Evolutionary conservation across 495 filamentous ascomycete species (phyloP).

Genomic region (Trypethelium eluteriae): DNA sequence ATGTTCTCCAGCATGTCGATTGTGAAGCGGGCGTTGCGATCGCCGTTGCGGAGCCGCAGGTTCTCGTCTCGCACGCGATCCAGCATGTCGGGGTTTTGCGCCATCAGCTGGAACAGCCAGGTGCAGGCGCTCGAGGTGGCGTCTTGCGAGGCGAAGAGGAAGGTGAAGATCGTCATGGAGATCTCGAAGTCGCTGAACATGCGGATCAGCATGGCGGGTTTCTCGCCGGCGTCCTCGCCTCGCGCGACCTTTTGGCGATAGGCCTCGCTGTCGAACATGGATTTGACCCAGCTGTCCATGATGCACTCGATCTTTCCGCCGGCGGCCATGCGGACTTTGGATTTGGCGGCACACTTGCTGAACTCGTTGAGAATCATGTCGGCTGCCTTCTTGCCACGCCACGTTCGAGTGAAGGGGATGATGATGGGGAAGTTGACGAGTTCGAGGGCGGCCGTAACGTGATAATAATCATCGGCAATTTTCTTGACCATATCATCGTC

Average conservation of each 20-base stretch:
- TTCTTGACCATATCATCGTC: constrained; percentile 81
- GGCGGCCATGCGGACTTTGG: constrained; percentile 83
- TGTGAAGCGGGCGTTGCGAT: constrained; percentile 59
- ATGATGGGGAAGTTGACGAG: constrained; percentile 99
- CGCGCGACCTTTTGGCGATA: constrained; percentile 67
- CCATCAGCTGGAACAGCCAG: constrained; percentile 92
- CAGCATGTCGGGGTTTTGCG: constrained; percentile 84
- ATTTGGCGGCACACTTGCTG: constrained; percentile 83
- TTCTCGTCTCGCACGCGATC: constrained; percentile 93
- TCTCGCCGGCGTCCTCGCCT: constrained; percentile 58
- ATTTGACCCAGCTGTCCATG: constrained; percentile 86
- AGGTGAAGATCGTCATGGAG: constrained; percentile 90
- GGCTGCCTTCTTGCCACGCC: constrained; percentile 94
- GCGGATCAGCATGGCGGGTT: constrained; percentile 73
- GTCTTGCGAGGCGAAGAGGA: constrained; percentile 96
- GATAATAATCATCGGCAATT: constrained; percentile 93
- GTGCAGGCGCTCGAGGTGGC: constrained; percentile 87
- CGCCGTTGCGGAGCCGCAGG: constrained; percentile 65
- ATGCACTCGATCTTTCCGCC: constrained; percentile 84
- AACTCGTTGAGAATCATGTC: constrained; percentile 90
- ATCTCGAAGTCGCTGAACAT: constrained; percentile 90
- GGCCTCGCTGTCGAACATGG: constrained; percentile 70
- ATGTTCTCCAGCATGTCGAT: constrained; percentile 82
- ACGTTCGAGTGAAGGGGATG: constrained; percentile 88
- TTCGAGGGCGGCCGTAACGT: constrained; percentile 91